Base-by-base conservation (phyloP, 306 rosid species). In the Boehmeria nivea region DNA sequence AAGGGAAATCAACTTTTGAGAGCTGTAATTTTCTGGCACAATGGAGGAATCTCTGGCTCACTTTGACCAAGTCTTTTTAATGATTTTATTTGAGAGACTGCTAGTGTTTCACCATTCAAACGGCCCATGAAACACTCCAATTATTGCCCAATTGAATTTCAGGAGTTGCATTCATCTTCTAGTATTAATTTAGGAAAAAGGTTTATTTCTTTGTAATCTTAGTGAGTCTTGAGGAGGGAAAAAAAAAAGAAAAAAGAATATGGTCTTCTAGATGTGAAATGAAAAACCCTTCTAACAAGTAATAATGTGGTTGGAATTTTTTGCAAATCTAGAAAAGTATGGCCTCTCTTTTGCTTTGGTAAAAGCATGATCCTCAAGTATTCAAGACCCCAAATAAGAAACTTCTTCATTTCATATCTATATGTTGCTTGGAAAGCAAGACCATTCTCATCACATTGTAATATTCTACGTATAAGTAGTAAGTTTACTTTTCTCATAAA, bases 281-380 rank as follows among this genome's bases (percentile, higher is more conserved):
- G 43, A 19, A 19, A 34, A 33, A 33, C 18, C 59, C 59, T 15
- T 15, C 7, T 34, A 3, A 42, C 42, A 34, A 54, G 43, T 18
- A 17, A 54, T 18, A 42, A 54, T 17, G 36, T 31, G 36, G 43
- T 17, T 49, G 56, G 38, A 54, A n/a, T 19, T 9, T 54, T 18
- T 9, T 0, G 43, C 26, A 6, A 33, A 13, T 51, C 2, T 25
- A 27, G 5, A n/a, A 28, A 31, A 31, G 43, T 54, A 28, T 6
- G 59, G 12, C 8, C 17, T 36, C 26, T 54, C 59, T 54, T 54
- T 54, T 54, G 59, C 43, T 54, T 54, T 52, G 10, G 42, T 33
- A 10, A 52, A 52, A 52, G 42, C 23, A 52, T 4, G 42, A 14
- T 28, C 14, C 42, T 11, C 24, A 14, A 52, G 16, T 16, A 28